Evolutionary conservation across 169 alveolate species (phyloP), one percentile per base, ranked within the genome.

Genomic region (Plasmodium yoelii): DNA sequence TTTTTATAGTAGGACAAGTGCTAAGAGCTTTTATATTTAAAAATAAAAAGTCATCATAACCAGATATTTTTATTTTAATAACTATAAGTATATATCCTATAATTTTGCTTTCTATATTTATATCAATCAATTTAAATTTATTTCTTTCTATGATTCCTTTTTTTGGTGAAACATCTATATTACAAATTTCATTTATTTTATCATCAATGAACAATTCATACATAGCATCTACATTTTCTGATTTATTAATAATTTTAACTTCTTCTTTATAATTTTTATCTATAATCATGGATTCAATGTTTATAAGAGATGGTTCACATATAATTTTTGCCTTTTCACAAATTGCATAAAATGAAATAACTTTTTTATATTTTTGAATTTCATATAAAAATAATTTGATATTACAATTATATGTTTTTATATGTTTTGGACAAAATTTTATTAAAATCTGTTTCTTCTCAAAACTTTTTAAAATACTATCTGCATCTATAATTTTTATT

Each of bases 1-100:
- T 77, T 77, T 77, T 77, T 77, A 77, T 56, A 68, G 74, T 49
- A 56, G 88, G 88, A 51, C 88, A 77, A 10, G 88, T 24, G 15
- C 77, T 63, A 68, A 8, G 57, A 63, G 77, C 88, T 63, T 77
- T 77, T 47, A 77, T 77, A 64, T 77, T 77, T 28, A 64, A 47
- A 77, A 77, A 77, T 46, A 77, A 34, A n/a, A 77, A 56, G 65
- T 77, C 88, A 2, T 63, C 88, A 63, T 46, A 77, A 42, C 88
- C 88, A 1, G 77, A 64, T 47, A 77, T 77, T 44, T 77, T 77
- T 24, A 77, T 68, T 56, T 77, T 77, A 47, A 77, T 44, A 64
- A 77, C 88, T 34, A 77, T 77, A 13, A 77, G 68, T 64, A 77
- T 63, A 34, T 77, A 63, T 19, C 88, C 88, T 63, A 77, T 63